These are phyloP conservation scores for Chlorella sp. DNA, from an alignment of 139 green algal species.

Conservation along the genomic window DNA sequence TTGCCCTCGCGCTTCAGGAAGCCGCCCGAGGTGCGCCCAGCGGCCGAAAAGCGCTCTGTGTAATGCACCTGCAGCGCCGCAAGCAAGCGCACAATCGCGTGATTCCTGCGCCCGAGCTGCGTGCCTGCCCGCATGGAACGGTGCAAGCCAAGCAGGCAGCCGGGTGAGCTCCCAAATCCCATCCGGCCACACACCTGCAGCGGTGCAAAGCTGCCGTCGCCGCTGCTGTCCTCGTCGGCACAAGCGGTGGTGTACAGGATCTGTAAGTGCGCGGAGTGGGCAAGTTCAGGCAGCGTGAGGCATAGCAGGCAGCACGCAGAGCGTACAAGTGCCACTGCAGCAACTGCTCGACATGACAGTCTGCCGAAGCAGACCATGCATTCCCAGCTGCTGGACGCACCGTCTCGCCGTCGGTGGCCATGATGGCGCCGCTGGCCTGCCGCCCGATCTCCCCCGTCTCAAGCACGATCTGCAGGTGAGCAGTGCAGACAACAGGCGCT, in stretches of 20 bases:
- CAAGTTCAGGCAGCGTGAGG: not conserved
- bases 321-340: not conserved
- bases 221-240: conserved; percentile 49
- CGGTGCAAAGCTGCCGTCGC: conserved; percentile 87
- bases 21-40: conserved; percentile 83
- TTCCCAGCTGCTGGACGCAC: conserved; percentile 49
- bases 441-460: conserved; percentile 94
- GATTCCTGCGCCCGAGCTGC: too few relatives aligned
- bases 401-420: conserved; percentile 89
- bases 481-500: not conserved
- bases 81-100: not conserved
- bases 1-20: conserved; percentile 95
- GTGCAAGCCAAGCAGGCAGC: too few relatives aligned
- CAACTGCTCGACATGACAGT: not conserved
- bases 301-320: not conserved
- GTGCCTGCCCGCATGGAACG: too few relatives aligned
- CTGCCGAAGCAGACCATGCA: not conserved
- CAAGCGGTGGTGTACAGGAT: conserved; percentile 94
- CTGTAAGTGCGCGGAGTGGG: conserved; percentile 49
- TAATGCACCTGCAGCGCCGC: conserved; percentile 86
- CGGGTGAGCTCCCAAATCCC: too few relatives aligned
- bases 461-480: conserved; percentile 71
- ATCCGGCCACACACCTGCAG: conserved; percentile 83
- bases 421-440: conserved; percentile 92
- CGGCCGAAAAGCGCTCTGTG: conserved; percentile 92